Evolutionary conservation across 2,329 filamentous ascomycete species (phyloP), one percentile per base, ranked within the genome.

Genomic region (Ceratocystis cacaofunesta): DNA sequence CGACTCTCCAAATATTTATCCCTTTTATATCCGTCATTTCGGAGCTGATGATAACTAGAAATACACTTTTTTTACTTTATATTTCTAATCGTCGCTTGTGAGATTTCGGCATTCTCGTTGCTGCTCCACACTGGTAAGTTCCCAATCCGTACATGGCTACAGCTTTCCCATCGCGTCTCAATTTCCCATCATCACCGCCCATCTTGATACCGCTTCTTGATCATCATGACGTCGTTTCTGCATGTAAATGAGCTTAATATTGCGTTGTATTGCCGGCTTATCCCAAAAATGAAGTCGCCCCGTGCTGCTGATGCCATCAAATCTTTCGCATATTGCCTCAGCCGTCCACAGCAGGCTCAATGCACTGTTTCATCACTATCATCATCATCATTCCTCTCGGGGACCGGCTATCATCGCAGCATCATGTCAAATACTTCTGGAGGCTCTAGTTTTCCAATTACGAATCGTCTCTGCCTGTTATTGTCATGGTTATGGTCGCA

Each of bases 131-230:
- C 36, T 46, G 41, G 61, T 62, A 58, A 58, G 55, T 58, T 36
- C 55, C 55, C 55, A 32, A 58, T 58, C 55, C 6, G 55, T 58
- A 58, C 55, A 19, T 58, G 55, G 62, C 62, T 52, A 50, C 30
- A 63, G 50, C 62, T 55, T 50, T 32, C n/a, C 36, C 66, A 67
- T 65, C 66, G 66, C 66, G 66, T 67, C 65, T 63, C 63, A 44
- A 60, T 60, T 64, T 64, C 50, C 52, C 44, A 65, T 61, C 50
- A 44, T 64, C 63, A 61, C 22, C 62, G 36, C 46, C 57, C 63
- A 50, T 62, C 41, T 32, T 44, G 52, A 48, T 52, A 52, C 25
- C 65, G 28, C 60, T 46, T 65, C 60, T 61, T 50, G 60, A 67
- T 62, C 48, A 17, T 46, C 36, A 63, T 65, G 52, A 67, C 60